Base-by-base conservation (phyloP, 208 protist genomes). In the Crithidia thermophila region DNA sequence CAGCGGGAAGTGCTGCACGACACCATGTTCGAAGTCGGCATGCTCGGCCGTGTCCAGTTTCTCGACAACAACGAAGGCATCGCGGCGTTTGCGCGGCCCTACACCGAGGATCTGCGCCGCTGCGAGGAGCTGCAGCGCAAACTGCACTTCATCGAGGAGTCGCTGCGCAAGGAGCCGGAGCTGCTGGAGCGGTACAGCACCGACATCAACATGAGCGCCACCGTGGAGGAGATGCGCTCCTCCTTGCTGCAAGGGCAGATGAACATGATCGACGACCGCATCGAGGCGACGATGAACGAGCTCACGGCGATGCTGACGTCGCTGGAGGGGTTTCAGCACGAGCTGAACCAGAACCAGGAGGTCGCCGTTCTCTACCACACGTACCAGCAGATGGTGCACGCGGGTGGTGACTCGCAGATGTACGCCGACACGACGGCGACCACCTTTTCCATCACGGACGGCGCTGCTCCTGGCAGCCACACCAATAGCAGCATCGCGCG, bases 51-150 rank as follows among this genome's bases (percentile, higher is more conserved):
- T 27, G 90, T 99, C 66, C 94, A 99, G 87, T 99, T 99, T 51
- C 84, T 88, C 42, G 98, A 99, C 81, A 79, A 99, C 67, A 94
- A 97, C 81, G 50, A 60, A 13, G 77, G 94, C 33, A 73, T 98
- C 13, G 97, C 87, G 34, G 82, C 95, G 25, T 99, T 99, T 79
- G 94, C 98, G 71, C 93, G 98, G 20, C 87, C 96, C 59, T 99
- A 98, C 70, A 97, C 98, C 2, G 85, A 94, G 47, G 97, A 99
- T 50, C 94, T 99, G 36, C 94, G 97, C 33, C 75, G 95, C 34
- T 99, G 96, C 78, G 98, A 99, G 56, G 98, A 99, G 59, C 97
- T 99, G 81, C 90, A 99, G 57, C 87, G 97, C 34, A 98, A 98
- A 59, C 66, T 99, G 20, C 85, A 92, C 49, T 98, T 93, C 67